A percentile compares a stretch with the other conserved stretches of the same genome.
Evolutionary conservation across 2,329 filamentous ascomycete species (phyloP).

Genomic region (Didymella lethalis): DNA sequence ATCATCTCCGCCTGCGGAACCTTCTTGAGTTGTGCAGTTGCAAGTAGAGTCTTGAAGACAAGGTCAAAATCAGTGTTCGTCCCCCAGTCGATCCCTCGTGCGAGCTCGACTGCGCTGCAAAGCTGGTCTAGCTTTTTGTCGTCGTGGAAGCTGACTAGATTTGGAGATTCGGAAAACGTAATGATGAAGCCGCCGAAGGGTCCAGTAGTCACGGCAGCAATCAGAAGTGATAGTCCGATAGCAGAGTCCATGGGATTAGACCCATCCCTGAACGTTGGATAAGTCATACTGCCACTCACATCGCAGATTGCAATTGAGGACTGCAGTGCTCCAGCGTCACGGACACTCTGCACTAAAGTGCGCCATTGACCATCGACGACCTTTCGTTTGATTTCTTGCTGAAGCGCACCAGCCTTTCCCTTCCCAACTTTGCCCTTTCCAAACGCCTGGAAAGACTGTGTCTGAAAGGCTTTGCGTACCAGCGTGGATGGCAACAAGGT

Average conservation of each 20-base stretch:
- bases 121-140: neutral
- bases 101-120: neutral
- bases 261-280: neutral
- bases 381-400: neutral
- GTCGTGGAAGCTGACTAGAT: neutral
- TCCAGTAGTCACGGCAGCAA: neutral
- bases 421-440: neutral
- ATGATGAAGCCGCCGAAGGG: neutral
- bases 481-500: neutral
- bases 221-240: neutral
- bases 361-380: neutral
- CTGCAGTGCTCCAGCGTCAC: neutral
- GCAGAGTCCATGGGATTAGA: neutral
- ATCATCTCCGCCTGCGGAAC: neutral
- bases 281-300: neutral
- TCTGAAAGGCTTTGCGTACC: neutral
- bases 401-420: neutral
- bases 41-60: neutral
- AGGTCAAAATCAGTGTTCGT: neutral
- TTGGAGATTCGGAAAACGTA: neutral
- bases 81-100: neutral
- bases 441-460: neutral
- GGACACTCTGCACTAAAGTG: neutral
- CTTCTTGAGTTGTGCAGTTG: neutral
- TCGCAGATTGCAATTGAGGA: neutral